These are phyloP conservation scores for Penicillium hesseltinei DNA, from an alignment of 2,329 filamentous ascomycete species.

Conservation along the genomic window DNA sequence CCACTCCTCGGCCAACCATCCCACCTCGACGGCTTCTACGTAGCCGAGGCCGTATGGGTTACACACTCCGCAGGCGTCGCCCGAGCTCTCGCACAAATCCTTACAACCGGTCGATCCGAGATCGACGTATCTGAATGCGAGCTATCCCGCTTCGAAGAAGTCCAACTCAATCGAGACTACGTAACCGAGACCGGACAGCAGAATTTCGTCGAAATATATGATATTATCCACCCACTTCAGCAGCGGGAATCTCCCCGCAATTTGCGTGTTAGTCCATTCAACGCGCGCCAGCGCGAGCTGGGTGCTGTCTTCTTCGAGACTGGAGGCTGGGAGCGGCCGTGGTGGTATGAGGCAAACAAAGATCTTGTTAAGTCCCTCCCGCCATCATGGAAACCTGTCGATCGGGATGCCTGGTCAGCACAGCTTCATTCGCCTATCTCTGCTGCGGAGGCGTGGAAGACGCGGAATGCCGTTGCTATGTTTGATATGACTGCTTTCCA, in stretches of 20 bases:
- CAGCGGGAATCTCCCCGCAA: slow-evolving; percentile 58
- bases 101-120: slow-evolving; percentile 56
- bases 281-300: slow-evolving; percentile 54
- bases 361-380: slow-evolving; percentile 53
- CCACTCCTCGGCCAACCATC: slow-evolving; percentile 60
- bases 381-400: slow-evolving; percentile 53
- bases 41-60: slow-evolving; percentile 66
- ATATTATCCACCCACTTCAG: slow-evolving; percentile 61
- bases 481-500: slow-evolving; percentile 63
- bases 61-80: slow-evolving; percentile 65
- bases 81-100: slow-evolving; percentile 57
- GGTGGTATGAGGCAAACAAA: slow-evolving; percentile 61
- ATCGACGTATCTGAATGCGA: slow-evolving; percentile 61
- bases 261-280: slow-evolving; percentile 59
- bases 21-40: slow-evolving; percentile 60
- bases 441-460: slow-evolving; percentile 64
- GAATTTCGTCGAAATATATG: slow-evolving; percentile 64
- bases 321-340: slow-evolving; percentile 62
- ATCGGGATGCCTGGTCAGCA: slow-evolving; percentile 59
- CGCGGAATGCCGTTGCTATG: slow-evolving; percentile 60
- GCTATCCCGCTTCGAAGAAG: slow-evolving; percentile 59
- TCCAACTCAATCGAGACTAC: slow-evolving; percentile 57
- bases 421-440: slow-evolving; percentile 58
- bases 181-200: slow-evolving; percentile 59
- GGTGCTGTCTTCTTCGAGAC: slow-evolving; percentile 55